phyloP scores from a whole-genome alignment of 129 eudicot genomes.

The Artemisia annua region DNA sequence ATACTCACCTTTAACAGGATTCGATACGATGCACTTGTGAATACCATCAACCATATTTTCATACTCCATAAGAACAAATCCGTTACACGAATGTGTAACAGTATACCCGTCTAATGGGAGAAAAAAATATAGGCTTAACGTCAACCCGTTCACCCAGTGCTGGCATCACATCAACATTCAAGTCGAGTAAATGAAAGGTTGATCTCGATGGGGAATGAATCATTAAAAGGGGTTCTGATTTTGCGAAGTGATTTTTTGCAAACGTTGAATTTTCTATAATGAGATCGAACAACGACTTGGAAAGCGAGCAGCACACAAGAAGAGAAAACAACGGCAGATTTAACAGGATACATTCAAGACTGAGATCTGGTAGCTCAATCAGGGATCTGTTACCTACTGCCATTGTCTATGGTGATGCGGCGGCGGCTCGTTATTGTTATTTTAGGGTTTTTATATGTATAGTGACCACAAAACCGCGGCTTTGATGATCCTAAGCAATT shows the following conservation, averaged over 20 bases:
- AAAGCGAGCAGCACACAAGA: slow-evolving; percentile 15
- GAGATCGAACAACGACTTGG: slow-evolving; percentile 18
- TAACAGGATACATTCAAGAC: slow-evolving; percentile 9
- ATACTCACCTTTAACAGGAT: slow-evolving; percentile 33
- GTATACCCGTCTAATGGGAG: slow-evolving; percentile 18
- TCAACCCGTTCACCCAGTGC: slow-evolving; percentile 10
- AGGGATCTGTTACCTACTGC: slow-evolving; percentile 27
- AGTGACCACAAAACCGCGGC: not conserved
- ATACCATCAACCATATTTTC: not conserved
- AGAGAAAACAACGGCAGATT: slow-evolving; percentile 23
- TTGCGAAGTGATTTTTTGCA: slow-evolving; percentile 21
- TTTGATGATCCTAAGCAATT: slow-evolving; percentile 9
- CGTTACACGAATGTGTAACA: slow-evolving; percentile 27
- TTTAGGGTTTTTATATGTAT: slow-evolving; percentile 19
- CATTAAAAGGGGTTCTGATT: slow-evolving; percentile 26
- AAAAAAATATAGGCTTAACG: slow-evolving; percentile 3
- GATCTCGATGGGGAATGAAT: not conserved
- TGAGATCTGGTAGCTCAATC: slow-evolving; percentile 21
- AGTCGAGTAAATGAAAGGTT: slow-evolving; percentile 24
- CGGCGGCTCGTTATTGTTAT: slow-evolving; percentile 3
- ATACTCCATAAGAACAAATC: slow-evolving; percentile 27
- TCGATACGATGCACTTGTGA: slow-evolving; percentile 22
- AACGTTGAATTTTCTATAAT: slow-evolving; percentile 15
- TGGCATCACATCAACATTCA: slow-evolving; percentile 6
- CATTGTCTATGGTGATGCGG: slow-evolving; percentile 30